phyloP scores from a whole-genome alignment of 2,329 filamentous ascomycete genomes.

The Claviceps sp. region DNA sequence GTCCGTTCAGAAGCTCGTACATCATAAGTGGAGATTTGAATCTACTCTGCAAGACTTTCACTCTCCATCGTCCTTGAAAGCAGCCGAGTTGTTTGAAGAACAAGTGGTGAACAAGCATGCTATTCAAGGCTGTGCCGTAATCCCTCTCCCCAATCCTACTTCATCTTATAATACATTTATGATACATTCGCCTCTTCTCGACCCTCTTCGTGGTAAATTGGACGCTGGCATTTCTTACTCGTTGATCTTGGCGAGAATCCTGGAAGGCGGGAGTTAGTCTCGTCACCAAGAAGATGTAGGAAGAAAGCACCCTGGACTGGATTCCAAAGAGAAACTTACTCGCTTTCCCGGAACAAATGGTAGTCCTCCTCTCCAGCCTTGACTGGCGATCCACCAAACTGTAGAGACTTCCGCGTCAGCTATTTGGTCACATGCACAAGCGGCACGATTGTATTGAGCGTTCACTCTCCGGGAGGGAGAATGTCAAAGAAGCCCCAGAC shows the following conservation, averaged over 20 bases:
- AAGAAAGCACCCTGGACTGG: not conserved
- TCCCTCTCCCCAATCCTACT: slow-evolving; percentile 2
- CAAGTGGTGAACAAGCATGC: not conserved
- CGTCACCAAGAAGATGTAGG: not conserved
- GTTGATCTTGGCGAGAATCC: slow-evolving; percentile 97
- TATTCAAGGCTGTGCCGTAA: not conserved
- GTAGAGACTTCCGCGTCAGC: not conserved
- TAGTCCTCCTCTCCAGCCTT: slow-evolving; percentile 98
- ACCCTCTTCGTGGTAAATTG: not conserved
- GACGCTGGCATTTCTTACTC: slow-evolving; percentile 44
- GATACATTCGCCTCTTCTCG: slow-evolving; percentile 16
- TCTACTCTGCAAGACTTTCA: slow-evolving; percentile 12
- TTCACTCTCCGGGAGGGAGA: not conserved
- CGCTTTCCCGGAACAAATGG: slow-evolving; percentile 90
- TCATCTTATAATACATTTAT: slow-evolving; percentile 21
- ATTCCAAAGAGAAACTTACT: slow-evolving; percentile 51
- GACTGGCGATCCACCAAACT: slow-evolving; percentile 89
- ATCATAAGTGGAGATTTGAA: slow-evolving; percentile 17
- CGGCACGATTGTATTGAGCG: too few species aligned
- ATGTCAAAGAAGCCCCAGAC: not conserved
- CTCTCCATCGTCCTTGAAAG: slow-evolving; percentile 4
- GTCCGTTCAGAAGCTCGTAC: not conserved
- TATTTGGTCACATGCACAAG: too few species aligned
- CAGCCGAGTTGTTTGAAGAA: slow-evolving; percentile 1
- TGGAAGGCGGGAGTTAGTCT: slow-evolving; percentile 21